Evolutionary conservation across 179 eudicot genomes (phyloP).

Genomic region (Amaranthus tricolor): DNA sequence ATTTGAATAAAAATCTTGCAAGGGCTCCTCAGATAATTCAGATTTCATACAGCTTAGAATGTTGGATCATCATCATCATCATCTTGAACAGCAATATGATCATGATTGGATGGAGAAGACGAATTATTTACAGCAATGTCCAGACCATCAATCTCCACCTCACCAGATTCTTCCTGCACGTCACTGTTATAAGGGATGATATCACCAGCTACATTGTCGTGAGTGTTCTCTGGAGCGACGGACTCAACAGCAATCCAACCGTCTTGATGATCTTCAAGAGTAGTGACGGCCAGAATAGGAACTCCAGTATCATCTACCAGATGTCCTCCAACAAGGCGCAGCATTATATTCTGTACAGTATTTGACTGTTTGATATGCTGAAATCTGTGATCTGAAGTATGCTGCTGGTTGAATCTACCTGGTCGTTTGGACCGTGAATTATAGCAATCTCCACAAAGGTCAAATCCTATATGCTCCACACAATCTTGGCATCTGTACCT

Average conservation of each 20-base stretch:
- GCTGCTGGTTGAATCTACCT: conserved; percentile 82
- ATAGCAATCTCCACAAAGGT: conserved; percentile 73
- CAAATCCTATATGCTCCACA: conserved; percentile 56
- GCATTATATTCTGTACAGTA: conserved; percentile 5
- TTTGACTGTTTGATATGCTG: conserved; percentile 28
- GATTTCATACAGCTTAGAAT: conserved; percentile 8
- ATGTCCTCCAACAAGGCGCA: conserved; percentile 23
- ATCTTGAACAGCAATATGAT: conserved; percentile 20
- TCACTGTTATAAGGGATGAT: not conserved
- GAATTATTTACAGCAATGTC: conserved; percentile 23
- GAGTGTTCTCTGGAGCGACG: not conserved
- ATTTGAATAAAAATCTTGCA: not conserved
- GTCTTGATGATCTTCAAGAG: conserved; percentile 26
- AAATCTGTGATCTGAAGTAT: conserved; percentile 62
- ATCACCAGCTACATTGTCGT: conserved; percentile 4
- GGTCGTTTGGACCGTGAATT: conserved; percentile 59
- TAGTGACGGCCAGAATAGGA: conserved; percentile 27
- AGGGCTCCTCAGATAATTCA: not conserved
- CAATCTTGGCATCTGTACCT: conserved; percentile 70
- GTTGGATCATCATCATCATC: conserved; percentile 14
- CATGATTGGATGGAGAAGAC: conserved; percentile 17
- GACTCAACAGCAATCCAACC: conserved; percentile 33
- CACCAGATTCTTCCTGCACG: conserved; percentile 13
- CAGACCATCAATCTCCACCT: conserved; percentile 20
- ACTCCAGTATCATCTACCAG: conserved; percentile 28